Percentiles rank a stretch among this genome's conserved stretches.
phyloP scores from a whole-genome alignment of 192 early-diverging fungal species.

The Mortierella alpina region DNA sequence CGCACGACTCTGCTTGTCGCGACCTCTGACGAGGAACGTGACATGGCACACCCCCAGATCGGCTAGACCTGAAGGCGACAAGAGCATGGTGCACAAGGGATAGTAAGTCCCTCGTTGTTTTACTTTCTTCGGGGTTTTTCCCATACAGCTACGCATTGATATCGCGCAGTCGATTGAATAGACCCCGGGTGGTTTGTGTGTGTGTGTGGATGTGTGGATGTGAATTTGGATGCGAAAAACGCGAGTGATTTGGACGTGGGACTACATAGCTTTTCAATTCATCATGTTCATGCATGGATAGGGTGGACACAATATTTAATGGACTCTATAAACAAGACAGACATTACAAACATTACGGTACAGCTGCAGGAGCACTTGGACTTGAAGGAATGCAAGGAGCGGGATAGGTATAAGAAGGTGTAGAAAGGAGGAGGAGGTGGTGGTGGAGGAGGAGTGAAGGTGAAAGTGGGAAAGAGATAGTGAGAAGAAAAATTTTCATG shows the following conservation, averaged over 20 bases:
- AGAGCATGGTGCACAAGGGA: constrained; percentile 46
- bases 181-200: constrained; percentile 35
- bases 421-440: background rate
- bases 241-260: background rate
- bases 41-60: constrained; percentile 16
- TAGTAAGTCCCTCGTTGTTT: constrained; percentile 52
- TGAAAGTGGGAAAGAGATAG: background rate
- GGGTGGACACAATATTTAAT: background rate
- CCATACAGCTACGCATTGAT: constrained; percentile 53
- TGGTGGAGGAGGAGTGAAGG: background rate
- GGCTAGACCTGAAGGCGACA: constrained; percentile 11
- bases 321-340: background rate
- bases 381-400: background rate
- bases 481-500: constrained; percentile 7
- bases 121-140: constrained; percentile 54
- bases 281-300: constrained; percentile 15
- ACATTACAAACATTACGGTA: background rate
- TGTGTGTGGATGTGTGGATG: constrained; percentile 14
- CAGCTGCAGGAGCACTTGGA: background rate
- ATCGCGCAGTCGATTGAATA: constrained; percentile 53
- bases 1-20: constrained; percentile 34
- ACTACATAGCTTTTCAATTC: constrained; percentile 14
- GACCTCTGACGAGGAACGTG: background rate
- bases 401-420: background rate
- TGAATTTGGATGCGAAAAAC: background rate